A percentile compares a stretch with the other conserved stretches of the same genome.
phyloP scores from a whole-genome alignment of 148 eudicot species.

The Vaccinium myrtillus region DNA sequence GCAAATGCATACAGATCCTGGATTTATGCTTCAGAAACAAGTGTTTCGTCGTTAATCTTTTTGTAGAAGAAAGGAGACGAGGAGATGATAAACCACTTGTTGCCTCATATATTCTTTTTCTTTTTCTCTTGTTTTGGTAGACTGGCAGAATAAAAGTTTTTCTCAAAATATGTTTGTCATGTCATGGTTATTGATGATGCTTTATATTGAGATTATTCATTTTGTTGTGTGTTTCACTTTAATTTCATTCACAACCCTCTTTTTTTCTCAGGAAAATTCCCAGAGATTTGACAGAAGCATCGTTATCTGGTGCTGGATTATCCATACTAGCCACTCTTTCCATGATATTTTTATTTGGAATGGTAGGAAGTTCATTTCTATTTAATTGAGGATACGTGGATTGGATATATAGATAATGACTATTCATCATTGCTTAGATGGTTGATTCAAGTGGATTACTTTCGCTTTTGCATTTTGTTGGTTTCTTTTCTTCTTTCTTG shows the following conservation, averaged over 20 bases:
- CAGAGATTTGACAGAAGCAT: conserved; percentile 96
- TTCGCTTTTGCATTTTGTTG: not conserved
- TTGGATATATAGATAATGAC: not conserved
- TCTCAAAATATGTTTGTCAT: not conserved
- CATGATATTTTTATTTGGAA: conserved; percentile 92
- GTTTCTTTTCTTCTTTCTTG: not conserved
- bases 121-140: not conserved
- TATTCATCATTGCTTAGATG: not conserved
- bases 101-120: not conserved
- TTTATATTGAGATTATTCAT: not conserved
- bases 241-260: not conserved
- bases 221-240: conserved; percentile 1
- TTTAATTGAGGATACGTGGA: not conserved
- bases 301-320: conserved; percentile 93
- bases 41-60: not conserved
- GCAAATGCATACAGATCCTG: not conserved
- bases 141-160: not conserved
- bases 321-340: conserved; percentile 77
- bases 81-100: not conserved
- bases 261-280: conserved; percentile 78
- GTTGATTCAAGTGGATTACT: not conserved
- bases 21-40: not conserved
- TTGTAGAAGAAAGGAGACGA: not conserved
- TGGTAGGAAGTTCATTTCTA: conserved; percentile 53
- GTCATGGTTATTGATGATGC: not conserved